Evolutionary conservation across 2,329 filamentous ascomycete genomes (phyloP).

Genomic region (Pezicula radicicola): DNA sequence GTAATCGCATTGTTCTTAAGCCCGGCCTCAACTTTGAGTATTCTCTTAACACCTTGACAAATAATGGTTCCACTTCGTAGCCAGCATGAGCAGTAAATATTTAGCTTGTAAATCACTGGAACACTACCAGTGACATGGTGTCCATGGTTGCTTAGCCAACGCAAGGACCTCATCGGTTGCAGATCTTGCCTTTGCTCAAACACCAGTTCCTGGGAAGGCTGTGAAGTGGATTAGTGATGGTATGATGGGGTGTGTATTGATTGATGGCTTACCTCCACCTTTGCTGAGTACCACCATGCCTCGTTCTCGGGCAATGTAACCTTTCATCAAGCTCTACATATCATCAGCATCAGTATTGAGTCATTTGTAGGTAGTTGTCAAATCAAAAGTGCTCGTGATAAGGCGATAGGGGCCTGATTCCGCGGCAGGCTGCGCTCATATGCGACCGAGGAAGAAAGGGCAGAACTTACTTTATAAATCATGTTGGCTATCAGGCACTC

Average conservation of each 20-base stretch:
- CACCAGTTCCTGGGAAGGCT: slow-evolving; percentile 88
- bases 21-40: not conserved
- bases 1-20: too few relatives aligned
- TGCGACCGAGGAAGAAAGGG: not conserved
- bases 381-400: not conserved
- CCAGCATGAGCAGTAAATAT: not conserved
- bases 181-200: slow-evolving; percentile 35
- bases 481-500: slow-evolving; percentile 94
- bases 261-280: slow-evolving; percentile 45
- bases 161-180: not conserved
- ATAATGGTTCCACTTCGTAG: too few relatives aligned
- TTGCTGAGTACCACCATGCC: slow-evolving; percentile 92
- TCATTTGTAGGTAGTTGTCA: not conserved
- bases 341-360: not conserved
- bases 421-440: slow-evolving; percentile 1
- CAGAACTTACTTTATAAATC: slow-evolving; percentile 86
- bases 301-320: slow-evolving; percentile 90
- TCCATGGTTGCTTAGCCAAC: not conserved
- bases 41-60: not conserved
- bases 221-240: too few relatives aligned
- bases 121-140: not conserved
- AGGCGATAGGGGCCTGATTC: slow-evolving; percentile 2
- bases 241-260: too few relatives aligned
- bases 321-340: slow-evolving; percentile 67
- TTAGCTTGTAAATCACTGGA: not conserved